Percentiles rank a stretch among this genome's conserved stretches.
Evolutionary conservation across 1,284 basidiomycete genomes (phyloP).

Genomic region (Microbotryomycetes sp.): DNA sequence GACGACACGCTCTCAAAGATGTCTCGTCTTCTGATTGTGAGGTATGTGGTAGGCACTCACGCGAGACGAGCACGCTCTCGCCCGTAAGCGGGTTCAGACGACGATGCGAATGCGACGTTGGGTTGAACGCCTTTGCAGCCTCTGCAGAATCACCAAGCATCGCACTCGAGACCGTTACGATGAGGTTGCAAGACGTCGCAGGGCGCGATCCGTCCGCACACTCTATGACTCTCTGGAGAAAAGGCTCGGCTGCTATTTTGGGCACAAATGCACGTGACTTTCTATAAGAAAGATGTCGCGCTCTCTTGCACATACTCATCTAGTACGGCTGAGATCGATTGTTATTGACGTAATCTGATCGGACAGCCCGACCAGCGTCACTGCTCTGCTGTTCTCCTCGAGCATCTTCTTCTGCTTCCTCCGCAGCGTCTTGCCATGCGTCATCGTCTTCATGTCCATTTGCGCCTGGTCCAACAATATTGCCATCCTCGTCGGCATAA

Average conservation of each 20-base stretch:
- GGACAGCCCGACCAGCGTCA: background rate
- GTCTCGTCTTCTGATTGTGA: too few relatives aligned
- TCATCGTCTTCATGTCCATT: background rate
- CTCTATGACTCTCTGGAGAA: too few relatives aligned
- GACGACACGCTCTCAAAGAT: too few relatives aligned
- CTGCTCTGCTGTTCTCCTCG: background rate
- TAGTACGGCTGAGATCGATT: background rate
- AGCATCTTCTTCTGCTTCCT: background rate
- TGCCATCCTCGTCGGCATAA: conserved; percentile 21
- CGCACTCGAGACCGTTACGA: background rate
- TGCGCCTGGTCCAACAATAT: conserved; percentile 15
- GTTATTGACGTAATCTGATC: background rate
- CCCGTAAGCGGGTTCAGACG: conserved; percentile 42
- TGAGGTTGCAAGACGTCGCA: too few relatives aligned
- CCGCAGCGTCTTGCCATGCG: background rate
- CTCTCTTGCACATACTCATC: background rate
- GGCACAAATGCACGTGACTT: too few relatives aligned
- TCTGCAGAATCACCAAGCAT: background rate
- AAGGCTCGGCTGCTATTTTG: too few relatives aligned
- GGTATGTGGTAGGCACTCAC: too few relatives aligned
- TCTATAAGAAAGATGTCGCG: too few relatives aligned
- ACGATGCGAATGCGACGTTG: conserved; percentile 39
- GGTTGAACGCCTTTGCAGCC: conserved; percentile 33
- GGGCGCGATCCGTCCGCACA: too few relatives aligned
- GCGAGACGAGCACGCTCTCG: conserved; percentile 53